Evolutionary conservation across 805 yeast genomes (phyloP).

Genomic region (Wickerhamomyces hampshirensis): DNA sequence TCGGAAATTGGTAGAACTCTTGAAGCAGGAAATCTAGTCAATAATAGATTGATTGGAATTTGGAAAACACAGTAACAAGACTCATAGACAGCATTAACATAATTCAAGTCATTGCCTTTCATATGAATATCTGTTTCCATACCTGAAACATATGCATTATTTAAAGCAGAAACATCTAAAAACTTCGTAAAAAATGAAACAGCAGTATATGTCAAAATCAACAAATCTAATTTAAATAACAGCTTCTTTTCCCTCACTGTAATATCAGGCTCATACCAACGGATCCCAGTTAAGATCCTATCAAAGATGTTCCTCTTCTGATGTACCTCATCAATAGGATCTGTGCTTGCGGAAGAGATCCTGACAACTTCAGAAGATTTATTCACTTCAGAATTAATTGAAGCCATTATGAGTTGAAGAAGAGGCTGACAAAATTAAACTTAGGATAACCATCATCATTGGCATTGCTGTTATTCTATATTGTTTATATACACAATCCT

Average conservation of each 20-base stretch:
- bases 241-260: constrained; percentile 10
- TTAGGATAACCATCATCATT: too few species aligned
- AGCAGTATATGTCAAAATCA: constrained; percentile 7
- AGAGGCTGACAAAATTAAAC: too few species aligned
- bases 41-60: constrained; percentile 1
- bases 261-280: too few species aligned
- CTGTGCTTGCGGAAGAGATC: too few species aligned
- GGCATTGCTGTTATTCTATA: too few species aligned
- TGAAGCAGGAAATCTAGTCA: constrained; percentile 5
- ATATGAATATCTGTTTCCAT: constrained; percentile 51
- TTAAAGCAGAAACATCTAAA: constrained; percentile 51
- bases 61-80: constrained; percentile 3
- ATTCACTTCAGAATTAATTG: too few species aligned
- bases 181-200: constrained; percentile 36
- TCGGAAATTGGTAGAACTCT: constrained; percentile 8
- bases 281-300: too few species aligned
- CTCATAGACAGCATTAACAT: constrained; percentile 9
- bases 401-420: too few species aligned
- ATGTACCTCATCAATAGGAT: too few species aligned
- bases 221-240: constrained; percentile 12
- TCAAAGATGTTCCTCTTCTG: too few species aligned
- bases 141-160: constrained; percentile 61
- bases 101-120: constrained; percentile 52
- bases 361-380: too few species aligned
- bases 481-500: too few species aligned